These are phyloP conservation scores for Hypocrella siamensis DNA, from an alignment of 2,329 filamentous ascomycete genomes.

Conservation along the genomic window DNA sequence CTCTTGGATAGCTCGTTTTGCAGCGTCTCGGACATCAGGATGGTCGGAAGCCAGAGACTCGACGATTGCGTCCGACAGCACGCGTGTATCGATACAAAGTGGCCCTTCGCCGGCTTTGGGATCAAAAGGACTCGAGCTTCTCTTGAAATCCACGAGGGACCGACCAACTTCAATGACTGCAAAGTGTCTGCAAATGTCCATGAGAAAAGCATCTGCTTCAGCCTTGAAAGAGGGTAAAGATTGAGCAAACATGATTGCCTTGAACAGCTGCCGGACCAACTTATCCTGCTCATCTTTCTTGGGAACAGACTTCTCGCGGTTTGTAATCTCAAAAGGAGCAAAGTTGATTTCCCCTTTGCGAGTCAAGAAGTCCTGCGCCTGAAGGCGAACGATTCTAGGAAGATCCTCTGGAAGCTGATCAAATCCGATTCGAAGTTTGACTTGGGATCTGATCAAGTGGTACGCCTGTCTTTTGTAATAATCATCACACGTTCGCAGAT, in stretches of 20 bases:
- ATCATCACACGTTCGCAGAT: constrained; percentile 47
- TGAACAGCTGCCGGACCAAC: constrained; percentile 71
- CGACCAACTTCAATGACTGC: constrained; percentile 78
- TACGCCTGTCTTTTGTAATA: constrained; percentile 93
- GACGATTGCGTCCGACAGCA: constrained; percentile 78
- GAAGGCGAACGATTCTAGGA: constrained; percentile 65
- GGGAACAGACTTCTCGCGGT: constrained; percentile 65
- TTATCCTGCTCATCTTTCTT: constrained; percentile 80
- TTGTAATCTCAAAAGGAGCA: constrained; percentile 56
- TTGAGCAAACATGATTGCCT: constrained; percentile 73
- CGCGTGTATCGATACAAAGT: constrained; percentile 69
- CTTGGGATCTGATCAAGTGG: constrained; percentile 70
- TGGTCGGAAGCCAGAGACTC: constrained; percentile 83
- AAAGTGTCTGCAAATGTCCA: constrained; percentile 77
- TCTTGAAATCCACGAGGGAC: constrained; percentile 67
- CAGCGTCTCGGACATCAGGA: constrained; percentile 63
- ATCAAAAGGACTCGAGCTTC: constrained; percentile 64
- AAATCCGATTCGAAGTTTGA: constrained; percentile 79
- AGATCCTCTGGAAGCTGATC: constrained; percentile 86
- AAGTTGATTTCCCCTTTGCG: constrained; percentile 58
- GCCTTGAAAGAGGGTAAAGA: constrained; percentile 68
- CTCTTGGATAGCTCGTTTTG: constrained; percentile 60
- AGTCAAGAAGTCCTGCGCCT: constrained; percentile 70
- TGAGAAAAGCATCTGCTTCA: constrained; percentile 59
- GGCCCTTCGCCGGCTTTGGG: constrained; percentile 76